Evolutionary conservation across 495 filamentous ascomycete species (phyloP).

Genomic region (Margaritispora aquatica): DNA sequence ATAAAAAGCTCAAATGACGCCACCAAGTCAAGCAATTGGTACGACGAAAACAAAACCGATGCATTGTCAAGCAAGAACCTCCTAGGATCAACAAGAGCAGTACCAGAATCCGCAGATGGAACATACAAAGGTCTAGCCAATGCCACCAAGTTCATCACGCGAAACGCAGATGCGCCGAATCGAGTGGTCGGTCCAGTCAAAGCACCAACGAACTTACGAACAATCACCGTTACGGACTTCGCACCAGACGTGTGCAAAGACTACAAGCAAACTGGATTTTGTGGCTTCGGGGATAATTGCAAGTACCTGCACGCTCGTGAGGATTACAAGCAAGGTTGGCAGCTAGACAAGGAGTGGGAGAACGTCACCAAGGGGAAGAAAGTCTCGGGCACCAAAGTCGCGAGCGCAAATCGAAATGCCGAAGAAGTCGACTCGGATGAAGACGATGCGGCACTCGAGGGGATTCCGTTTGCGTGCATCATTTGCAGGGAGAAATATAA

Average conservation of each 20-base stretch:
- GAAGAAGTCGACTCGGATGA: conserved; percentile 54
- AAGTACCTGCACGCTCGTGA: conserved; percentile 85
- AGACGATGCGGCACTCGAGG: conserved; percentile 72
- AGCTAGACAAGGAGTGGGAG: conserved; percentile 93
- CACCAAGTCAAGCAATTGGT: conserved; percentile 91
- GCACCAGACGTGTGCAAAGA: conserved; percentile 96
- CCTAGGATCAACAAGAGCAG: conserved; percentile 53
- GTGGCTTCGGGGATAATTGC: conserved; percentile 76
- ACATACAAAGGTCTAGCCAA: conserved; percentile 73
- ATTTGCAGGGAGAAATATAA: conserved; percentile 82
- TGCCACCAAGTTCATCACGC: conserved; percentile 69
- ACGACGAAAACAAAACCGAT: conserved; percentile 54
- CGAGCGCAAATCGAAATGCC: conserved; percentile 47
- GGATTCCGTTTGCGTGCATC: conserved; percentile 93
- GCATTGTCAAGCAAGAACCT: conserved; percentile 52
- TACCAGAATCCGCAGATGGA: conserved; percentile 41
- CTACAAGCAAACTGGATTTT: conserved; percentile 84
- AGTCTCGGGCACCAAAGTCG: conserved; percentile 56
- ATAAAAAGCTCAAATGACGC: conserved; percentile 74
- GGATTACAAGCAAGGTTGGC: conserved; percentile 91
- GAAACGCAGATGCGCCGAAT: conserved; percentile 71
- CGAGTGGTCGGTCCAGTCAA: conserved; percentile 79
- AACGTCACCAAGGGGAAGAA: conserved; percentile 70
- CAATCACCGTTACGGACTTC: conserved; percentile 84
- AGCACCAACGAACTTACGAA: conserved; percentile 84